Base-by-base conservation (phyloP, 306 rosid species). In the Arachis hypogaea region DNA sequence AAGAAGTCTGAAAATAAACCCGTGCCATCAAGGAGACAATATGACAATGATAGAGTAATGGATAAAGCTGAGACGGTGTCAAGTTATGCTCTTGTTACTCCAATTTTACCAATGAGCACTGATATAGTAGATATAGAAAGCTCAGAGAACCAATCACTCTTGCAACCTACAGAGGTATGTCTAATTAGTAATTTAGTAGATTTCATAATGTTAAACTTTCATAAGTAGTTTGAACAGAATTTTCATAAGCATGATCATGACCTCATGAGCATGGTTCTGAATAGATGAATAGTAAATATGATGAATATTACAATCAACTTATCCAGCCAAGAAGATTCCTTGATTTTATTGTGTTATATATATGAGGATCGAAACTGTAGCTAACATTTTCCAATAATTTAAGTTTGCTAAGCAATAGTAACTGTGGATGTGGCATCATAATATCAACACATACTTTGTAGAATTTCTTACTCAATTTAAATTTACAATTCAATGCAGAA, bases 121-220 rank as follows among this genome's bases (percentile, higher is more conserved):
- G 64, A 74, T 71, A 67, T 50, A 12, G 69, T 73, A 58, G 77
- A 82, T 66, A 65, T 66, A 16, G 77, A 83, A 74, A 71, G 85
- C 22, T 47, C 73, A 33, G 71, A 66, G 54, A 75, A 59, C 59
- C 81, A 82, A 76, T 78, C 80, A 62, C 82, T 49, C 59, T 65
- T 68, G 80, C 82, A 69, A 71, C 54, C 87, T 28, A 38, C 70
- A 69, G 82, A 91, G 97, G 98, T 93, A 85, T 71, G 85, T 59
- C 28, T 22, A 22, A 70, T 77, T 77, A 29, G 38, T 64, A 55
- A 63, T 56, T 33, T 16, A 49, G 57, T 73, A 44, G 63, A 55
- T 59, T 80, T 68, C 36, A 57, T 59, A 42, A n/a, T 29, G 28
- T 50, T 60, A 62, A 59, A 45, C 62, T 63, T 11, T 66, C 56